Conservation (phyloP, 2,329 filamentous ascomycete species). For the Pseudovirgaria hyperparasitica region DNA sequence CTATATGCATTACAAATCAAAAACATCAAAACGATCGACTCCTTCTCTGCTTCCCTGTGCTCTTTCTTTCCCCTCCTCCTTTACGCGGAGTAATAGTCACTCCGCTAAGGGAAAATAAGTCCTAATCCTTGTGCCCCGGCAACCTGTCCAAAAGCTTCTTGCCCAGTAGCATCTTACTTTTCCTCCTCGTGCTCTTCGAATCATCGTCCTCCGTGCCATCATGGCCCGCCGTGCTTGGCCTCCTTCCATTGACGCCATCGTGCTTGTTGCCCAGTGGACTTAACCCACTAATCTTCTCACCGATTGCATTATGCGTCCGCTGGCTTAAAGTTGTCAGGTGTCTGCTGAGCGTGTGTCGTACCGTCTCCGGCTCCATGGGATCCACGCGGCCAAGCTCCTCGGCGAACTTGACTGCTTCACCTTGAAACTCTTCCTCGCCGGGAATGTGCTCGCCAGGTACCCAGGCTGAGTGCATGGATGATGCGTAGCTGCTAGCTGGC, state of each 20-base stretch:
- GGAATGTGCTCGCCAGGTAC: neutral
- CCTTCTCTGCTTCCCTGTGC: no score
- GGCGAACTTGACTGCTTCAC: conserved; percentile 12
- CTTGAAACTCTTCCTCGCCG: neutral
- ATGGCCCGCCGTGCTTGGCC: neutral
- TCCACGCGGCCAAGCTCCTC: conserved; percentile 13
- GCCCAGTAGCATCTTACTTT: conserved; percentile 9
- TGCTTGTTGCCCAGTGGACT: no score
- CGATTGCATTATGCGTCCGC: conserved; percentile 3
- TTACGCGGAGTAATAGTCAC: no score
- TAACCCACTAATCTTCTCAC: neutral
- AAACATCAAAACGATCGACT: no score
- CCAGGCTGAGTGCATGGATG: neutral
- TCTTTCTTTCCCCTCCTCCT: no score
- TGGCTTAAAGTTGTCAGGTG: conserved; percentile 19
- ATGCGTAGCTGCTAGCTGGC: neutral
- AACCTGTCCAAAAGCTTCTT: no score
- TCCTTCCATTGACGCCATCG: no score
- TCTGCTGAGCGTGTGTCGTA: conserved; percentile 19
- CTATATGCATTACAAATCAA: no score
- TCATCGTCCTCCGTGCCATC: neutral
- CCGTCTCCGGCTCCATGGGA: conserved; percentile 7
- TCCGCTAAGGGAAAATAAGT: no score
- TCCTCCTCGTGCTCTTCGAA: conserved; percentile 2
- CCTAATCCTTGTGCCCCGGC: no score